phyloP scores from a whole-genome alignment of 305 asterid genomes.

The Fraxinus nigra region DNA sequence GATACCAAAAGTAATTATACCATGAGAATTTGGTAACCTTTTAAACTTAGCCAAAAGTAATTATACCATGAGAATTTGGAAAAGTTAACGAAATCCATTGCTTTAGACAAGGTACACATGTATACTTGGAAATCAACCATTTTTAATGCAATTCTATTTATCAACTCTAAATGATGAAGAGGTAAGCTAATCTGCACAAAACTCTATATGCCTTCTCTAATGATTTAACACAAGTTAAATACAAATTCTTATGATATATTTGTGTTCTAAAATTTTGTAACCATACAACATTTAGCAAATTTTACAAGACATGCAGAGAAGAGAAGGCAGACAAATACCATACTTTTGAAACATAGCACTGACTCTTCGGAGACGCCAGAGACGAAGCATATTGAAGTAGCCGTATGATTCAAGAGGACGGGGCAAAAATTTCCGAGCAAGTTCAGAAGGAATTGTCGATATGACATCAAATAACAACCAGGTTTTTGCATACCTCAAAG shows the following conservation, averaged over 20 bases:
- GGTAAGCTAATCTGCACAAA: background rate
- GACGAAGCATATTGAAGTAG: conserved; percentile 79
- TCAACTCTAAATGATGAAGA: background rate
- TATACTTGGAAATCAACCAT: background rate
- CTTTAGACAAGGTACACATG: background rate
- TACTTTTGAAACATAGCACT: conserved; percentile 32
- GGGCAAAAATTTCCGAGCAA: conserved; percentile 57
- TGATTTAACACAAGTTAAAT: background rate
- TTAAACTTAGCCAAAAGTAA: too few species aligned
- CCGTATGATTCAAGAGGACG: conserved; percentile 54
- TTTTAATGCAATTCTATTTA: background rate
- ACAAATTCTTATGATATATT: background rate
- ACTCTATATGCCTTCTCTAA: background rate
- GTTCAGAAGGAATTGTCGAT: conserved; percentile 86
- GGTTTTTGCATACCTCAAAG: conserved; percentile 52
- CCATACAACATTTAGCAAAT: background rate
- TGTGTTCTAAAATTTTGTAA: background rate
- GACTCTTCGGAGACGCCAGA: conserved; percentile 91
- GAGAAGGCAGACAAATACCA: background rate
- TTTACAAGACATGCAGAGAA: too few species aligned
- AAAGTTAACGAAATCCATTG: background rate
- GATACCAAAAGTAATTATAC: too few species aligned
- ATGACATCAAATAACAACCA: conserved; percentile 72
- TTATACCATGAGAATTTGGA: background rate
- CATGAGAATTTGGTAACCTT: background rate